Conservation (phyloP, 2,329 filamentous ascomycete species). For the Microdochium paspali region DNA sequence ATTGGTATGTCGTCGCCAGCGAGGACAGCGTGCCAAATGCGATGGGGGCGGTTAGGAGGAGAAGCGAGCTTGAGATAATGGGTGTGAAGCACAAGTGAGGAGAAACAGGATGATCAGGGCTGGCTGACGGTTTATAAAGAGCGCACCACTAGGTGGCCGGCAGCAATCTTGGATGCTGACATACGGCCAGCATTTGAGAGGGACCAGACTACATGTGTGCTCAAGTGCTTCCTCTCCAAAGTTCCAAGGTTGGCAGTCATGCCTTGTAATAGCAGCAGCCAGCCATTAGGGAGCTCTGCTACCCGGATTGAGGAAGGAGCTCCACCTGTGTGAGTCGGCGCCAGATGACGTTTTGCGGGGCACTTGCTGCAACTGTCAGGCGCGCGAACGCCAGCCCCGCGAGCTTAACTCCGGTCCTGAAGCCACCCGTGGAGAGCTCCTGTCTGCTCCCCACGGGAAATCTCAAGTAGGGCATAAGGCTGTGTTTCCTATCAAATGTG, state of each 20-base stretch:
- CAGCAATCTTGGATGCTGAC: background rate
- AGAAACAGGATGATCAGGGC: background rate
- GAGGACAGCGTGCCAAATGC: background rate
- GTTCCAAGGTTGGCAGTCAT: background rate
- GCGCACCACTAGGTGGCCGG: background rate
- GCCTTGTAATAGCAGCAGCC: background rate
- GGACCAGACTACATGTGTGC: background rate
- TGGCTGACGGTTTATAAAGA: background rate
- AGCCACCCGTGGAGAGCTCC: too few species aligned
- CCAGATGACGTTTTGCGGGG: background rate
- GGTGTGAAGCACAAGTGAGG: background rate
- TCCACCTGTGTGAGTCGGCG: background rate
- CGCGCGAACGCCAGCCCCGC: background rate
- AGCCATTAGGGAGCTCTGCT: background rate
- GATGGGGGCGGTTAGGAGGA: too few species aligned
- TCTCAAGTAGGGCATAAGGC: too few species aligned
- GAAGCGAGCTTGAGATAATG: background rate
- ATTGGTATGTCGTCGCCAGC: background rate
- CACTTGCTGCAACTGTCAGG: background rate
- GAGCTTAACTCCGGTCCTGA: background rate
- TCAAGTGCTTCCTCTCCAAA: background rate
- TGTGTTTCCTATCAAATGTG: too few species aligned
- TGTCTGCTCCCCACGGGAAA: too few species aligned
- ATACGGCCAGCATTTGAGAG: too few species aligned
- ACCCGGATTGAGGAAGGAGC: background rate